Conservation (phyloP, 208 protist species). For the Trypanosoma caninum region DNA sequence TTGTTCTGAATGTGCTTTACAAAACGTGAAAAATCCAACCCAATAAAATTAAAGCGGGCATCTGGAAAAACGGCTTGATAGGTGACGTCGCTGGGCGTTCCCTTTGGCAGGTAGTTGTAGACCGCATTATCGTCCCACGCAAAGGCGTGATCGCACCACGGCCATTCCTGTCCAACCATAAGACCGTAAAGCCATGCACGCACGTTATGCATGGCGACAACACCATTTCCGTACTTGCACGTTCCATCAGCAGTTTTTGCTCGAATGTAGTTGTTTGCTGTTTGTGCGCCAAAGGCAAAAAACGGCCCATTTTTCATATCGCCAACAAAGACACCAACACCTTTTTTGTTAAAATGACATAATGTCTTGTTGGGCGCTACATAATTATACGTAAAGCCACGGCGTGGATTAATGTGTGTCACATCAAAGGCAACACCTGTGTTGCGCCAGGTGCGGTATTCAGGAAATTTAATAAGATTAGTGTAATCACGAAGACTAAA, state of each 20-base stretch:
- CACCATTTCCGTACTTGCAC: slow-evolving; percentile 88
- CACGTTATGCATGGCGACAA: slow-evolving; percentile 88
- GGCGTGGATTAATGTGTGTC: slow-evolving; percentile 81
- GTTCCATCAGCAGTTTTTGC: slow-evolving; percentile 75
- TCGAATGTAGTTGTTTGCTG: slow-evolving; percentile 63
- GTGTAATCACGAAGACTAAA: slow-evolving; percentile 84
- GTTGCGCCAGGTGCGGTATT: slow-evolving; percentile 89
- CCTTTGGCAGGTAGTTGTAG: slow-evolving; percentile 84
- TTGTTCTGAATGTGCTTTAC: slow-evolving; percentile 38
- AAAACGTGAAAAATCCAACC: slow-evolving; percentile 70
- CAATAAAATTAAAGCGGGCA: slow-evolving; percentile 77
- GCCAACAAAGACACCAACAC: slow-evolving; percentile 62
- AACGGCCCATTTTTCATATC: slow-evolving; percentile 90
- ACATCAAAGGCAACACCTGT: slow-evolving; percentile 85
- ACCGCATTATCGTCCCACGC: slow-evolving; percentile 79
- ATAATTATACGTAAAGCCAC: slow-evolving; percentile 77
- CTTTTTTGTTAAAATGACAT: slow-evolving; percentile 75
- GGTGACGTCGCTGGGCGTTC: slow-evolving; percentile 51
- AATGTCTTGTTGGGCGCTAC: slow-evolving; percentile 83
- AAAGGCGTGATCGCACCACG: slow-evolving; percentile 85
- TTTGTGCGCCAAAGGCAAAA: slow-evolving; percentile 72
- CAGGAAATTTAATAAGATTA: slow-evolving; percentile 82
- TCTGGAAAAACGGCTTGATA: slow-evolving; percentile 54
- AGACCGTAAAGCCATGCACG: slow-evolving; percentile 87
- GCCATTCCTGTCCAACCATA: slow-evolving; percentile 74